phyloP scores from a whole-genome alignment of 1,284 basidiomycete species.

The Leccinum fuscescens region DNA sequence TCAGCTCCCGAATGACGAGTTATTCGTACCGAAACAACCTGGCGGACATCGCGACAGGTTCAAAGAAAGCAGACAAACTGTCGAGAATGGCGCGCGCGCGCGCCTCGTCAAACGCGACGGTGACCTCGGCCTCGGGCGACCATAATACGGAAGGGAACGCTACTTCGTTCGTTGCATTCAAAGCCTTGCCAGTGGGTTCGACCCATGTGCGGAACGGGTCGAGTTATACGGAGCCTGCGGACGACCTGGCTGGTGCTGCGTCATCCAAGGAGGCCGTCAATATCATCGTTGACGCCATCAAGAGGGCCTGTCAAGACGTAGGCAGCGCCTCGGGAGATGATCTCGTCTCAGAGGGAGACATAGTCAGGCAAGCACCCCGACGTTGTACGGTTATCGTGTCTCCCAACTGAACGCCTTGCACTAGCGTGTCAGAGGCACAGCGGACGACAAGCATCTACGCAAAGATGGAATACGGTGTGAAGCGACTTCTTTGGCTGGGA shows the following conservation, averaged over 20 bases:
- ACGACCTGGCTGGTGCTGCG: slow-evolving; percentile 57
- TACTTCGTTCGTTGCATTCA: slow-evolving; percentile 67
- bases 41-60: slow-evolving; percentile 31
- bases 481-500: slow-evolving; percentile 84
- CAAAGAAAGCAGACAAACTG: slow-evolving; percentile 22
- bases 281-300: slow-evolving; percentile 69
- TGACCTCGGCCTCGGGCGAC: slow-evolving; percentile 25
- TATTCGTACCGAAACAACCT: slow-evolving; percentile 79
- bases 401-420: slow-evolving; percentile 13
- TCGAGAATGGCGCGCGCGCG: slow-evolving; percentile 9
- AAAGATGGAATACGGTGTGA: slow-evolving; percentile 89
- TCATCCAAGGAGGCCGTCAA: slow-evolving; percentile 79
- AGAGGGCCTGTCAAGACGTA: slow-evolving; percentile 63
- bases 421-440: slow-evolving; percentile 77
- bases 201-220: slow-evolving; percentile 53
- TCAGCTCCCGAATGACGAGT: slow-evolving; percentile 70
- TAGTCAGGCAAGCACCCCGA: slow-evolving; percentile 64
- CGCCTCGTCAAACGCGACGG: slow-evolving; percentile 26
- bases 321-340: slow-evolving; percentile 44
- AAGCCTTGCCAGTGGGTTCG: slow-evolving; percentile 70
- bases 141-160: slow-evolving; percentile 28
- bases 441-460: slow-evolving; percentile 79
- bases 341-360: slow-evolving; percentile 67
- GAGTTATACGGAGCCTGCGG: slow-evolving; percentile 56
- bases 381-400: not conserved